Conservation (phyloP, 768 basidiomycete genomes). For the Lactarius quietus region DNA sequence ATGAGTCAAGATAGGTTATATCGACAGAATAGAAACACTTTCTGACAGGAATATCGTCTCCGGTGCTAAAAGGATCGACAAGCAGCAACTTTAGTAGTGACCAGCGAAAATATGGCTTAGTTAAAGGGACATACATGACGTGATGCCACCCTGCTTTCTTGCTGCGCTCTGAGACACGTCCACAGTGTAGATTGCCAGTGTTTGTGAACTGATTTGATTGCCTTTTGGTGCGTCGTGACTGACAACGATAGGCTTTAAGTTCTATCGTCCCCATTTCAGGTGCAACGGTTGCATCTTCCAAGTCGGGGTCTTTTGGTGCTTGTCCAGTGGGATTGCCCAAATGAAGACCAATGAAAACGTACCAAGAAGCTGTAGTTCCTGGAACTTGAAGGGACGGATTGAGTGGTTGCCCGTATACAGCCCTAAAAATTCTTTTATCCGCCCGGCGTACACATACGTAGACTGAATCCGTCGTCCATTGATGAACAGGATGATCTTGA, state of each 20-base stretch:
- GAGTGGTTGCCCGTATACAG: neutral
- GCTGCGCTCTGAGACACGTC: slow-evolving; percentile 1
- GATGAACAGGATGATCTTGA: neutral
- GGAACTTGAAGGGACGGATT: slow-evolving; percentile 5
- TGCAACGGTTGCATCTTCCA: neutral
- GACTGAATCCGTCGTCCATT: neutral
- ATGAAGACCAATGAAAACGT: neutral
- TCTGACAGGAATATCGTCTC: neutral
- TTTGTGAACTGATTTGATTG: too few relatives aligned
- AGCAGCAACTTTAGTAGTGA: neutral
- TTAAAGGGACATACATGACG: neutral
- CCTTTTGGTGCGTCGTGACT: neutral
- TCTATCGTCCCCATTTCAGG: slow-evolving; percentile 14
- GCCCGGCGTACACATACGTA: neutral
- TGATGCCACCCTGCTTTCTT: slow-evolving; percentile 14
- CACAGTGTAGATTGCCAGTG: neutral
- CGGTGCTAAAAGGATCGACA: neutral
- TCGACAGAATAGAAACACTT: too few relatives aligned
- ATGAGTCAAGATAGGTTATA: neutral
- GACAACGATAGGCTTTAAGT: neutral
- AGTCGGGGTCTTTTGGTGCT: neutral
- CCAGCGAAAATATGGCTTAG: neutral
- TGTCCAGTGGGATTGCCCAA: neutral
- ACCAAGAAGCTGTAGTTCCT: slow-evolving; percentile 4
- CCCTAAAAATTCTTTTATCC: neutral